These are phyloP conservation scores for Adansonia madagascariensis DNA, from an alignment of 441 rosid genomes.

Conservation along the genomic window DNA sequence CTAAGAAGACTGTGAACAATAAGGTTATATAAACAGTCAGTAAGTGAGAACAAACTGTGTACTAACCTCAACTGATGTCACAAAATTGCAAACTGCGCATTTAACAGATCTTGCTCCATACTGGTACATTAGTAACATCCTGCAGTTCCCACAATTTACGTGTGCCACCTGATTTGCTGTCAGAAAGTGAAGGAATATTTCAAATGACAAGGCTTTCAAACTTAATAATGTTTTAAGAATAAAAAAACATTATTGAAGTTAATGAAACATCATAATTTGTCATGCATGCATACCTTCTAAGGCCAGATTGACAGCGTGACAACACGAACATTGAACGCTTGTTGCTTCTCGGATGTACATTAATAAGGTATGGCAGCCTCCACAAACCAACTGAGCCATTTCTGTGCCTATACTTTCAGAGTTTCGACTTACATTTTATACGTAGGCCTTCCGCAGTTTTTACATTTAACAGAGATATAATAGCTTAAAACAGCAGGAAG, in stretches of 20 bases:
- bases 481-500: not conserved
- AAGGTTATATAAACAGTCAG: not conserved
- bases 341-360: slow-evolving; percentile 99
- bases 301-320: slow-evolving; percentile 94
- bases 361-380: slow-evolving; percentile 94
- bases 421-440: not conserved
- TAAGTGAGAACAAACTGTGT: slow-evolving; percentile 19
- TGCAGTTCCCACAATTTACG: slow-evolving; percentile 93
- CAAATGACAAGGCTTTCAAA: slow-evolving; percentile 6
- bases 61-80: slow-evolving; percentile 86
- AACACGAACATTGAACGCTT: slow-evolving; percentile 96
- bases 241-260: not conserved
- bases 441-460: not conserved
- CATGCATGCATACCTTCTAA: slow-evolving; percentile 67
- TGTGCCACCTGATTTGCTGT: slow-evolving; percentile 98
- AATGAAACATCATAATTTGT: not conserved
- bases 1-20: not conserved
- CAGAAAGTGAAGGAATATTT: slow-evolving; percentile 14
- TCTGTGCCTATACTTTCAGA: slow-evolving; percentile 70
- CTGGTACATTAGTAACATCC: slow-evolving; percentile 93
- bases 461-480: not conserved
- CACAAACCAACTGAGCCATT: slow-evolving; percentile 97
- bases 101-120: slow-evolving; percentile 94
- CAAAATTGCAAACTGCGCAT: slow-evolving; percentile 94
- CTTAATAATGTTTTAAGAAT: not conserved